Evolutionary conservation across 108 stramenopile species (phyloP), one percentile per base, ranked within the genome.

Genomic region (Fragilaria crotonensis): DNA sequence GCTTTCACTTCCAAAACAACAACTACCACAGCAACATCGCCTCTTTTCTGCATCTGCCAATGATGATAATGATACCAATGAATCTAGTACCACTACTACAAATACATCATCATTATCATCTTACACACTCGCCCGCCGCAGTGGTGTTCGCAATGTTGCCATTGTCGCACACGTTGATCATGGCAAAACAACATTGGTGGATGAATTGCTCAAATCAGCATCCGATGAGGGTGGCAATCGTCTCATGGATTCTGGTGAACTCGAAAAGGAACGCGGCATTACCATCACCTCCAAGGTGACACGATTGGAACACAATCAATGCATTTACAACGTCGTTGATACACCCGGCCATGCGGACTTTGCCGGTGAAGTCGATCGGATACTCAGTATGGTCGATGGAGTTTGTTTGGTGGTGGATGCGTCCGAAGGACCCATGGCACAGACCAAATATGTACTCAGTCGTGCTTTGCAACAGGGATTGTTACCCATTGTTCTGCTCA

Each of bases 111-210:
- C n/a, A n/a, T n/a, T n/a, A n/a, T 28, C 51, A n/a, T 52, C 23
- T 27, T 25, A 9, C 3, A 48, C 3, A 18, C 46, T 59, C 26
- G 51, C n/a, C 3, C 59, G 26, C 48, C 59, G 59, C 20, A 25
- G 46, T 32, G 49, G 51, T 14, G 61, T 67, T 29, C 75, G 92
- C 20, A 94, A 95, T 70, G 88, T 98, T 19, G 90, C 84, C 54
- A 95, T 98, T 49, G 88, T 96, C 17, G 96, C 96, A 4, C 95
- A 96, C 60, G 91, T 99, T 33, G 98, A 99, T 66, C 98, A 99
- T 66, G 98, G 98, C 45, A 98, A 98, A 75, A 96, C 97, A 1
- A 96, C 95, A 0, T 62, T 98, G 57, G 95, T 96, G 0, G 97
- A 98, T 60, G 78, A 90, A 45, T 71, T 98, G 60, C 79, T 98